A percentile compares a stretch with the other conserved stretches of the same genome.
Evolutionary conservation across 2,329 filamentous ascomycete species (phyloP).

Genomic region (Colletotrichum tamarilloi): DNA sequence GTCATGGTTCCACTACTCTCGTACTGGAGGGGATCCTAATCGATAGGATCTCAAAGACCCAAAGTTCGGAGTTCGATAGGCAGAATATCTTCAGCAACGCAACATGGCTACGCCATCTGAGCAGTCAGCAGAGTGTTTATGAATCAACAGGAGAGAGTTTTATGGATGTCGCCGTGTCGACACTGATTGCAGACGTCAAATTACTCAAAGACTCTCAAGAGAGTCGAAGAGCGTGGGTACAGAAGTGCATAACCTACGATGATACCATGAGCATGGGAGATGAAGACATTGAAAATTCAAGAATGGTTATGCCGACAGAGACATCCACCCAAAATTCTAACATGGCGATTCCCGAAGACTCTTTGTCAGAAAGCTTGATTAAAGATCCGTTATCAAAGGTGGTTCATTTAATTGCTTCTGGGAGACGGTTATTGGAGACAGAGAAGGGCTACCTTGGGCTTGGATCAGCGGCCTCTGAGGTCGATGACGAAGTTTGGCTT

Average conservation of each 20-base stretch:
- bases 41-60: background rate
- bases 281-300: background rate
- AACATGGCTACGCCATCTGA: constrained; percentile 9
- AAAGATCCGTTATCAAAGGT: constrained; percentile 5
- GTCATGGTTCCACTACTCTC: background rate
- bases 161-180: background rate
- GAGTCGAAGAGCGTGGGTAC: background rate
- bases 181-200: constrained; percentile 4
- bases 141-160: background rate
- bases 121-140: background rate
- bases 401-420: background rate
- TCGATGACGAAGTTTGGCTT: constrained; percentile 21
- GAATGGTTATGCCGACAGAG: background rate
- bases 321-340: background rate
- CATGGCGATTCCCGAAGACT: background rate
- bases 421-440: constrained; percentile 1
- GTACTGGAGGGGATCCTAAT: background rate
- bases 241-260: constrained; percentile 11
- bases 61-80: background rate
- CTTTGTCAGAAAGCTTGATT: background rate
- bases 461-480: background rate
- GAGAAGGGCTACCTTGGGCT: background rate
- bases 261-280: background rate
- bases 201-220: background rate
- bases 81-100: constrained; percentile 1